These are phyloP conservation scores for Chlorella sorokiniana DNA, from an alignment of 139 green algal species.

Conservation along the genomic window DNA sequence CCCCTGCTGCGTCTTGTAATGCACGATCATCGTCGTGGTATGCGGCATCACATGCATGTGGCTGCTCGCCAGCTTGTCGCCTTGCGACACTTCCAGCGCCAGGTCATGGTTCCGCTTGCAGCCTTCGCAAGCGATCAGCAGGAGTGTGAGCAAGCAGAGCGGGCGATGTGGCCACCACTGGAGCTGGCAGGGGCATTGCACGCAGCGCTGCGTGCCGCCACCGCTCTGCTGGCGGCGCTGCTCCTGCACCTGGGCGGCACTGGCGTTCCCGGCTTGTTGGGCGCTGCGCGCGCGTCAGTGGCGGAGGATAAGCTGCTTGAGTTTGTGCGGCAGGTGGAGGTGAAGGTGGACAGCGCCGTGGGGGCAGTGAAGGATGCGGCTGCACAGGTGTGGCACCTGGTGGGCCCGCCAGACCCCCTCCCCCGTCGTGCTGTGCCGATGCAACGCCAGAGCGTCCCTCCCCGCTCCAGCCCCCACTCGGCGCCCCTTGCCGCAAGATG, in stretches of 20 bases:
- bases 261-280: not conserved
- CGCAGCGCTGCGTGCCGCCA: not conserved
- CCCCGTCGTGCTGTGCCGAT: too few relatives aligned
- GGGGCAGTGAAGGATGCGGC: constrained; percentile 16
- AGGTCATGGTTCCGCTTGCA: too few relatives aligned
- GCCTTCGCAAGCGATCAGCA: too few relatives aligned
- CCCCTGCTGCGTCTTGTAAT: too few relatives aligned
- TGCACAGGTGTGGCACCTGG: not conserved
- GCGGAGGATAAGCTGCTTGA: constrained; percentile 43
- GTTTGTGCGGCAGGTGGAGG: constrained; percentile 32
- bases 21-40: too few relatives aligned
- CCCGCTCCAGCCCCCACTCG: too few relatives aligned
- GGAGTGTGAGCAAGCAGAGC: not conserved
- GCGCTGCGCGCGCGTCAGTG: constrained; percentile 10
- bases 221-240: constrained; percentile 11
- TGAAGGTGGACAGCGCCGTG: constrained; percentile 12
- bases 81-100: too few relatives aligned
- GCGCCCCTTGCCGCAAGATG: not conserved
- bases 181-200: not conserved
- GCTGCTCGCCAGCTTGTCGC: too few relatives aligned
- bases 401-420: not conserved
- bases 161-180: not conserved
- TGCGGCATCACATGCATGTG: too few relatives aligned
- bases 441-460: too few relatives aligned
- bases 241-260: constrained; percentile 27